Conservation (phyloP, 2,329 filamentous ascomycete genomes). For the Ophiostoma ips region DNA sequence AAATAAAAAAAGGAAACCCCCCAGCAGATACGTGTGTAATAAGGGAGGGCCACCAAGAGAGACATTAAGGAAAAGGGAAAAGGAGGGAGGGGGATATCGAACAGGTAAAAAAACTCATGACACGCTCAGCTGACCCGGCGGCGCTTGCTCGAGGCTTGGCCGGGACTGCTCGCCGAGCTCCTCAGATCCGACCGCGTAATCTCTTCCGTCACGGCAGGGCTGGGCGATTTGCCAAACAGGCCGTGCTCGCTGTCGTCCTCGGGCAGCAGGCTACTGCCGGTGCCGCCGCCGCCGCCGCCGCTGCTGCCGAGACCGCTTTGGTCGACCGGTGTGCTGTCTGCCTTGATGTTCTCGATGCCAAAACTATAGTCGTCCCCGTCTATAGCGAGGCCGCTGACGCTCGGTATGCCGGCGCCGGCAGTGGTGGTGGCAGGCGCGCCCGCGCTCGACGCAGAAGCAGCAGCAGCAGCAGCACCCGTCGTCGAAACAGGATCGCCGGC, state of each 20-base stretch:
- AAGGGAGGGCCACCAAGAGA: no score
- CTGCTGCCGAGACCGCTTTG: background rate
- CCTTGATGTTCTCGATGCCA: background rate
- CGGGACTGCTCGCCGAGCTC: slow-evolving; percentile 2
- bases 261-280: background rate
- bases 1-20: no score
- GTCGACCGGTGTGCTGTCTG: background rate
- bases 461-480: background rate
- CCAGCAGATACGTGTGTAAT: no score
- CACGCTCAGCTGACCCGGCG: slow-evolving; percentile 2
- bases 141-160: slow-evolving; percentile 2
- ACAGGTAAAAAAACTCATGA: no score
- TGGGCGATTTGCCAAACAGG: slow-evolving; percentile 6
- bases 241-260: slow-evolving; percentile 3
- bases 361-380: slow-evolving; percentile 4
- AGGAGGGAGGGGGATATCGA: no score
- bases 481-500: slow-evolving; percentile 17
- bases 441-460: background rate
- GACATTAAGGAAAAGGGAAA: background rate
- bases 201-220: slow-evolving; percentile 7
- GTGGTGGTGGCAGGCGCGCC: no score
- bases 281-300: background rate
- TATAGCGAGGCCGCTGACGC: background rate
- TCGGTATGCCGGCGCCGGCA: background rate
- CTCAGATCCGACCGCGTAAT: slow-evolving; percentile 2